Conservation (phyloP, 148 eudicot genomes). For the Pouteria glomerata region DNA sequence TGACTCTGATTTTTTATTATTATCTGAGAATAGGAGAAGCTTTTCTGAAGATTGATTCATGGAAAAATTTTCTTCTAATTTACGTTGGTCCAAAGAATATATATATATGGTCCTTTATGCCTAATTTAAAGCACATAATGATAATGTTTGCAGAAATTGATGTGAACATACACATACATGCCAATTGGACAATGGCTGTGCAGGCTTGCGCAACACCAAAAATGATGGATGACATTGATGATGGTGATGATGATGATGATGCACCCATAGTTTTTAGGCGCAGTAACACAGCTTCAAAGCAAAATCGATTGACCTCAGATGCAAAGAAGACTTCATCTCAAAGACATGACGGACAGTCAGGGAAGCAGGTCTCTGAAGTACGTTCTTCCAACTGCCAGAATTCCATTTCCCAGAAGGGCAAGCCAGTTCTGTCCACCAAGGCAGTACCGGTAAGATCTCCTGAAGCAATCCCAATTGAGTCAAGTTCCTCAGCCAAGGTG, state of each 20-base stretch:
- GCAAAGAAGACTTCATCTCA: conserved; percentile 39
- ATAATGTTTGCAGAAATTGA: conserved; percentile 9
- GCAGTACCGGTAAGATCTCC: conserved; percentile 43
- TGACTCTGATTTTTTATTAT: no score
- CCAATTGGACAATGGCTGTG: conserved; percentile 36
- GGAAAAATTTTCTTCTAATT: background rate
- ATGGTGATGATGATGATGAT: conserved; percentile 70
- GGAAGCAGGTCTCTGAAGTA: conserved; percentile 33
- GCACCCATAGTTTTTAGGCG: conserved; percentile 70
- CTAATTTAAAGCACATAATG: background rate
- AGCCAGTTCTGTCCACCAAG: conserved; percentile 40
- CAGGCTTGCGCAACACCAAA: conserved; percentile 38
- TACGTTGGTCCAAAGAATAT: background rate
- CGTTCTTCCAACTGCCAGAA: conserved; percentile 37
- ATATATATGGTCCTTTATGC: no score
- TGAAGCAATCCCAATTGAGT: conserved; percentile 37
- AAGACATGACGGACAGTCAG: conserved; percentile 43
- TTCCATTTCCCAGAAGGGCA: conserved; percentile 40
- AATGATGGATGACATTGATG: conserved; percentile 41
- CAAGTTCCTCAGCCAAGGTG: conserved; percentile 34
- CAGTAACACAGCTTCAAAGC: conserved; percentile 35
- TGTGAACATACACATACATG: conserved; percentile 19
- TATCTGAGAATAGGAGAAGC: no score
- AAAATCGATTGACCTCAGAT: conserved; percentile 33
- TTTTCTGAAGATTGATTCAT: background rate